These are phyloP conservation scores for Nitzschia sp. DNA, from an alignment of 108 stramenopile species.

Conservation along the genomic window DNA sequence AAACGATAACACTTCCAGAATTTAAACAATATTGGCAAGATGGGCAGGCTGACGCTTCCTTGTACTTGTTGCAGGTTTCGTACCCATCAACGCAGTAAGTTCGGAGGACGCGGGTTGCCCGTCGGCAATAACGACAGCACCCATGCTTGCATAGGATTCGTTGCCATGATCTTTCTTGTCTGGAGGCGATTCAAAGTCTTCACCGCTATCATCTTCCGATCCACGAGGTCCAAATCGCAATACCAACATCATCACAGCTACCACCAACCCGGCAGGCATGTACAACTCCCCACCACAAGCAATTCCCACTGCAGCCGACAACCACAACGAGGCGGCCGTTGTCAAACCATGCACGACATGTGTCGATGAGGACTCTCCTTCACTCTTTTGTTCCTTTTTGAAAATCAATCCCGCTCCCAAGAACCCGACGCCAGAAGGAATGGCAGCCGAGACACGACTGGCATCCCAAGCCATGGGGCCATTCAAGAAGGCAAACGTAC, in stretches of 20 bases:
- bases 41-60: no score
- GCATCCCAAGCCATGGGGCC: constrained; percentile 86
- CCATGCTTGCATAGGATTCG: no score
- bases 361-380: constrained; percentile 34
- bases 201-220: constrained; percentile 24
- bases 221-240: constrained; percentile 79
- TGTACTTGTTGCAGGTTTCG: no score
- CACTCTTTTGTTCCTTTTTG: constrained; percentile 58
- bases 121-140: no score
- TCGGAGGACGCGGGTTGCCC: no score
- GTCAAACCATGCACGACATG: constrained; percentile 78
- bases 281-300: constrained; percentile 84
- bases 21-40: no score
- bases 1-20: no score
- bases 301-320: constrained; percentile 70
- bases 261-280: constrained; percentile 69
- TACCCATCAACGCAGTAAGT: no score
- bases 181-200: constrained; percentile 10
- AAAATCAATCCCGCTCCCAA: constrained; percentile 82
- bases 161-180: not conserved
- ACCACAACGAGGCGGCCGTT: constrained; percentile 76
- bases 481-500: constrained; percentile 72
- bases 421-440: constrained; percentile 88
- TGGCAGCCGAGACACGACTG: constrained; percentile 74
- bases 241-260: constrained; percentile 75